phyloP scores from a whole-genome alignment of 129 eudicot genomes.

The Erigeron canadensis region DNA sequence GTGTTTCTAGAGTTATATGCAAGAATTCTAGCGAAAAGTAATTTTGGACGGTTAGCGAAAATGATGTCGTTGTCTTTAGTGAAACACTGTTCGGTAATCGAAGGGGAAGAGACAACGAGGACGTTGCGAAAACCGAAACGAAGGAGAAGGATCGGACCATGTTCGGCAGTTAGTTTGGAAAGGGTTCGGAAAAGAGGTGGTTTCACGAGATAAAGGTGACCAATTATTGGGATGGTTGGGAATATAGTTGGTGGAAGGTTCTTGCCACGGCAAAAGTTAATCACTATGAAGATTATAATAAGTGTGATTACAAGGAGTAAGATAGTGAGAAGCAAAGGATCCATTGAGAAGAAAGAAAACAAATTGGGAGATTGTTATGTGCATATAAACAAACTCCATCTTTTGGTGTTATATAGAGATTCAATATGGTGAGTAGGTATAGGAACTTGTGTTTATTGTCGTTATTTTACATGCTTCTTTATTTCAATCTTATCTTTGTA shows the following conservation, averaged over 20 bases:
- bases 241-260: slow-evolving; percentile 28
- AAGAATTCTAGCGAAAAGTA: slow-evolving; percentile 24
- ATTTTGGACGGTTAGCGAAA: slow-evolving; percentile 25
- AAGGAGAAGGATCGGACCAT: slow-evolving; percentile 29
- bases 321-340: neutral
- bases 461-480: too few species aligned
- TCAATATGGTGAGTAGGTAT: too few species aligned
- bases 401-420: too few species aligned
- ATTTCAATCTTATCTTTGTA: too few species aligned
- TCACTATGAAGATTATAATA: neutral
- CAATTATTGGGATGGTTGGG: too few species aligned
- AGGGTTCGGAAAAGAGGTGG: slow-evolving; percentile 12
- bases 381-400: too few species aligned
- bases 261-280: slow-evolving; percentile 3
- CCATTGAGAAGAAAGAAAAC: too few species aligned
- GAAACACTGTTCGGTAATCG: slow-evolving; percentile 21
- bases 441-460: too few species aligned
- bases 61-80: slow-evolving; percentile 24
- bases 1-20: slow-evolving; percentile 22
- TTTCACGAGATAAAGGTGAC: slow-evolving; percentile 24
- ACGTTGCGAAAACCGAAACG: slow-evolving; percentile 26
- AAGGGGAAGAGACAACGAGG: slow-evolving; percentile 21
- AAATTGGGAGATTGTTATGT: too few species aligned
- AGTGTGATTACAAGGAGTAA: neutral
- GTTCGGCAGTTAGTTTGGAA: slow-evolving; percentile 19